Evolutionary conservation across 371 early-diverging fungal genomes (phyloP), one percentile per base, ranked within the genome.

Genomic region (Mortierella sp.): DNA sequence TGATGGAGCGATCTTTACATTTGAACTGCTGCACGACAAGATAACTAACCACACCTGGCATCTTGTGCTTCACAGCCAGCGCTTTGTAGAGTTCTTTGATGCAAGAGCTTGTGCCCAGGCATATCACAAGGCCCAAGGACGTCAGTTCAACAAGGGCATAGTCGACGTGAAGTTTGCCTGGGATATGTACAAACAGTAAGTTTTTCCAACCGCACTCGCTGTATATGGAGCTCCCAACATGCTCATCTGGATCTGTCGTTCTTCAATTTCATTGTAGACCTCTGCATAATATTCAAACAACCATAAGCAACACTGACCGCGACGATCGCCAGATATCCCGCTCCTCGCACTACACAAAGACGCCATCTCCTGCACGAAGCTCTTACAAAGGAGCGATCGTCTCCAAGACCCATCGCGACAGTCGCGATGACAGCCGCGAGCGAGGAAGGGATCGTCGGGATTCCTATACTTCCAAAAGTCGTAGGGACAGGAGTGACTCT

Each of bases 41-140:
- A n/a, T n/a, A n/a, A n/a, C n/a, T n/a, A n/a, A n/a, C n/a, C n/a
- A n/a, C n/a, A n/a, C n/a, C n/a, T n/a, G n/a, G n/a, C n/a, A n/a
- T n/a, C n/a, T n/a, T 15, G n/a, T 14, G 23, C 11, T 21, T 24
- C 17, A 42, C 27, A 79, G 79, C 12, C 57, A 60, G 34, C 53
- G 67, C 19, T 56, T 65, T 23, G 42, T 79, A 3, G 79, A 79
- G 39, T 79, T 56, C 32, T 79, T 42, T 57, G 79, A 79, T 21
- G 48, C 61, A 12, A 79, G 79, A 15, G 52, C 50, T 23, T 70
- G 79, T 21, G 61, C 56, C 8, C 46, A 47, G 14, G 79, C 79
- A 0, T 63, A 62, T 27, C 43, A 60, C 24, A 61, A 53, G 14
- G 59, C 66, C 1, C 56, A 79, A n/a, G 60, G 54, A 2, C 42